A percentile compares a stretch with the other conserved stretches of the same genome.
Evolutionary conservation across 75 land plant genomes (phyloP).

Genomic region (Cunninghamia lanceolata): DNA sequence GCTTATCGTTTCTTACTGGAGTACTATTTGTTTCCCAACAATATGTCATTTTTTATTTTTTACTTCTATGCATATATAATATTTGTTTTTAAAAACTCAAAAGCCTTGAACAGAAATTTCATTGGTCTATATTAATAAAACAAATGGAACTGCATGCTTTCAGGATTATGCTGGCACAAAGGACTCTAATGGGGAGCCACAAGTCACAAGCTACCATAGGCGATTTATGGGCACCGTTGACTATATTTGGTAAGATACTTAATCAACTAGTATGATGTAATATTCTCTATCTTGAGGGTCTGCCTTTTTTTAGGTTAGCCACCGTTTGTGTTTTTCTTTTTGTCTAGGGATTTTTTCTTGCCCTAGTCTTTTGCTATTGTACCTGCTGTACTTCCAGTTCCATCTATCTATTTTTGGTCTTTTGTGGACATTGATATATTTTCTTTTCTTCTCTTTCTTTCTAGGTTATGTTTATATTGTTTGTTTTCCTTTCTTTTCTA

Average conservation of each 20-base stretch:
- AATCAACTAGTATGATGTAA: not conserved
- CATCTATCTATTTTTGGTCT: too few relatives aligned
- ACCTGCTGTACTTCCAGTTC: too few relatives aligned
- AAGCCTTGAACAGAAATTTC: not conserved
- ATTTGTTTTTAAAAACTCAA: not conserved
- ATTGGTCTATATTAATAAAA: not conserved
- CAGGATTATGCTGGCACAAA: slow-evolving; percentile 66
- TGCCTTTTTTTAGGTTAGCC: not conserved
- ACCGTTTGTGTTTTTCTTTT: not conserved
- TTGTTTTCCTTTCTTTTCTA: not conserved
- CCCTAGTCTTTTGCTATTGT: too few relatives aligned
- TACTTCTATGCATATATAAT: not conserved
- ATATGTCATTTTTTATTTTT: not conserved
- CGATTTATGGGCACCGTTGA: slow-evolving; percentile 95
- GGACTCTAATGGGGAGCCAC: slow-evolving; percentile 76
- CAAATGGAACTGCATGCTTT: not conserved
- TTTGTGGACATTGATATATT: too few relatives aligned
- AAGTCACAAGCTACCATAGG: slow-evolving; percentile 81
- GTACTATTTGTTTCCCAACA: not conserved
- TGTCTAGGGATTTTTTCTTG: too few relatives aligned
- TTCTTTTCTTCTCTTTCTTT: too few relatives aligned
- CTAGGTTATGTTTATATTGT: not conserved
- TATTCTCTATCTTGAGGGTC: not conserved
- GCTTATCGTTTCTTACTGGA: not conserved
- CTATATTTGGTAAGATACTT: slow-evolving; percentile 76